These are phyloP conservation scores for Colletotrichum euphorbiae DNA, from an alignment of 2,329 filamentous ascomycete genomes.

Conservation along the genomic window DNA sequence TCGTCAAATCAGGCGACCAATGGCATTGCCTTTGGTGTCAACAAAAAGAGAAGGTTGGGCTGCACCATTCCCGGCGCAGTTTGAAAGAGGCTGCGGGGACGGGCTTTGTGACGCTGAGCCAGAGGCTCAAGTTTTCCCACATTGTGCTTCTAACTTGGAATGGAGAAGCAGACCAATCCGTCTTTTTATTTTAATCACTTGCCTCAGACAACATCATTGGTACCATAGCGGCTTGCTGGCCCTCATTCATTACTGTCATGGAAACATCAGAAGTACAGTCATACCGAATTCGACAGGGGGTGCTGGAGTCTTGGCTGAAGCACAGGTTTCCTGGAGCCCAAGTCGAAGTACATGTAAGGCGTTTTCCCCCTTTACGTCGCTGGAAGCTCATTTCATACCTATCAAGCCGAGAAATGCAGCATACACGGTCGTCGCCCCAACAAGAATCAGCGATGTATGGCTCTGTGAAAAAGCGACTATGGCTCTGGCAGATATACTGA, in stretches of 20 bases:
- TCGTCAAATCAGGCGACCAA: background rate
- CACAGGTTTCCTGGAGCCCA: background rate
- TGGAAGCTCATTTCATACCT: background rate
- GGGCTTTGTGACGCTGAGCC: background rate
- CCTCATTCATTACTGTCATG: background rate
- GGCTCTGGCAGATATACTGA: background rate
- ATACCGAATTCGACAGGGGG: background rate
- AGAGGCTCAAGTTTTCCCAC: background rate
- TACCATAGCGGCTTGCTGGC: no score
- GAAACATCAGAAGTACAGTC: background rate
- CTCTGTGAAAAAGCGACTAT: no score
- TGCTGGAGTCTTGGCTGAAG: background rate
- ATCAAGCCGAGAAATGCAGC: background rate
- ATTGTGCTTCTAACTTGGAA: background rate
- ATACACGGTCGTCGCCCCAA: background rate
- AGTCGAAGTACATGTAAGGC: background rate
- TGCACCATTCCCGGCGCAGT: background rate
- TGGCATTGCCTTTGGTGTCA: rapidly evolving
- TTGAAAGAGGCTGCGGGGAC: background rate
- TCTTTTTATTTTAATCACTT: no score
- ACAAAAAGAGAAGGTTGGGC: background rate
- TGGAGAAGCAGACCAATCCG: no score
- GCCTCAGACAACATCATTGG: background rate
- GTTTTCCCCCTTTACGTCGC: background rate
- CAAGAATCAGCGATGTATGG: background rate